These are phyloP conservation scores for Areca catechu DNA, from an alignment of 176 grass and related monocot species.

Conservation along the genomic window DNA sequence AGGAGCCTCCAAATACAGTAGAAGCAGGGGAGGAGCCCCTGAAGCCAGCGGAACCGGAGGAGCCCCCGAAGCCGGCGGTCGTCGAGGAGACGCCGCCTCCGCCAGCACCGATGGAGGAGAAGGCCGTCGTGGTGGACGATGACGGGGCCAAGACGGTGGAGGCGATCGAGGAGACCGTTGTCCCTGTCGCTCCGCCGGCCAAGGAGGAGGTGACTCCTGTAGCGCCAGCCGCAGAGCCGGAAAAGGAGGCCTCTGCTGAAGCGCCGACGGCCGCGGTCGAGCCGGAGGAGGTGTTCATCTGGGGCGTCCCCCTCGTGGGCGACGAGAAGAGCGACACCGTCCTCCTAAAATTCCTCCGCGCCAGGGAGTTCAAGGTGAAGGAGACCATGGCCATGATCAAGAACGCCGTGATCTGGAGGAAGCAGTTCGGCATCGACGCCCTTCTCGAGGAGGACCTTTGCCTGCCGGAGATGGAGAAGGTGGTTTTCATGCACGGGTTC, in stretches of 20 bases:
- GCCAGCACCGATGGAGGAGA: conserved; percentile 18
- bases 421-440: conserved; percentile 75
- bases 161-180: conserved; percentile 51
- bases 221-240: conserved; percentile 4
- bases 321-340: conserved; percentile 72
- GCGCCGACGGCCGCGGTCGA: not conserved
- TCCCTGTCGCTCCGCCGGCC: conserved; percentile 16
- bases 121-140: conserved; percentile 37
- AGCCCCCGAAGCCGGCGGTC: conserved; percentile 6
- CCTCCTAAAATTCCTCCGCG: conserved; percentile 95
- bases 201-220: conserved; percentile 3
- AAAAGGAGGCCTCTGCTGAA: conserved; percentile 15
- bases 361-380: conserved; percentile 91
- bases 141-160: conserved; percentile 57
- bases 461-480: conserved; percentile 61
- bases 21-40: not conserved
- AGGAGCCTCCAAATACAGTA: not conserved
- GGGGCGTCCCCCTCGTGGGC: conserved; percentile 79
- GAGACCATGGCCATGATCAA: conserved; percentile 83
- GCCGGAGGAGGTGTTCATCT: conserved; percentile 46
- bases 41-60: conserved; percentile 14
- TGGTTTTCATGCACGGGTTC: conserved; percentile 66
- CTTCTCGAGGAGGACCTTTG: conserved; percentile 65
- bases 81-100: not conserved
- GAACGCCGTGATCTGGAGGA: conserved; percentile 74